phyloP scores from a whole-genome alignment of 2,329 filamentous ascomycete species.

The Alternaria longipes region DNA sequence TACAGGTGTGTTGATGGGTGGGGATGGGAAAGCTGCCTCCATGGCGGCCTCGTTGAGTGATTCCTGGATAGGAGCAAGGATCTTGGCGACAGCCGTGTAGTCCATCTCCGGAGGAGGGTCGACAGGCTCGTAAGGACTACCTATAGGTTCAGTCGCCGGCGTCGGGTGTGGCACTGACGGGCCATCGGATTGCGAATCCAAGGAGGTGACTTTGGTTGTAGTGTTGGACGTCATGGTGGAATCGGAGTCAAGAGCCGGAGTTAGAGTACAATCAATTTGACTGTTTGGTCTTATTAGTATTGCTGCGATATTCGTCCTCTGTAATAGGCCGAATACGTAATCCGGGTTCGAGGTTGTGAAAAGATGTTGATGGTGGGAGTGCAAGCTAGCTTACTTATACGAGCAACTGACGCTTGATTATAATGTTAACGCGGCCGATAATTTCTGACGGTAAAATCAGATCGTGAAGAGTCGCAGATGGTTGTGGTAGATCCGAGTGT shows the following conservation, averaged over 20 bases:
- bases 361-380: neutral
- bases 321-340: neutral
- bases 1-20: conserved; percentile 44
- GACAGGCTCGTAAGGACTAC: conserved; percentile 18
- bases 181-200: conserved; percentile 31
- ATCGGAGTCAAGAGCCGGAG: neutral
- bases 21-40: conserved; percentile 40
- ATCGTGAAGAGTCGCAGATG: neutral
- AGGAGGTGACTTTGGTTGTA: conserved; percentile 28
- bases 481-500: conserved; percentile 2
- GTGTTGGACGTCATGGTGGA: conserved; percentile 15
- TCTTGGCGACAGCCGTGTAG: conserved; percentile 38
- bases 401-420: neutral
- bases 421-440: neutral
- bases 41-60: conserved; percentile 43
- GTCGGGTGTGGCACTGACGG: conserved; percentile 39
- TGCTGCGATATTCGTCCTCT: neutral
- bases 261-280: neutral
- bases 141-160: conserved; percentile 32
- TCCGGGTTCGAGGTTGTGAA: neutral
- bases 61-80: conserved; percentile 42
- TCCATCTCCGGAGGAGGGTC: conserved; percentile 33
- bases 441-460: neutral
- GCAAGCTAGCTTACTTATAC: neutral
- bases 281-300: neutral